Evolutionary conservation across 352 stramenopile species (phyloP).

Genomic region (Pythium utonaiense): DNA sequence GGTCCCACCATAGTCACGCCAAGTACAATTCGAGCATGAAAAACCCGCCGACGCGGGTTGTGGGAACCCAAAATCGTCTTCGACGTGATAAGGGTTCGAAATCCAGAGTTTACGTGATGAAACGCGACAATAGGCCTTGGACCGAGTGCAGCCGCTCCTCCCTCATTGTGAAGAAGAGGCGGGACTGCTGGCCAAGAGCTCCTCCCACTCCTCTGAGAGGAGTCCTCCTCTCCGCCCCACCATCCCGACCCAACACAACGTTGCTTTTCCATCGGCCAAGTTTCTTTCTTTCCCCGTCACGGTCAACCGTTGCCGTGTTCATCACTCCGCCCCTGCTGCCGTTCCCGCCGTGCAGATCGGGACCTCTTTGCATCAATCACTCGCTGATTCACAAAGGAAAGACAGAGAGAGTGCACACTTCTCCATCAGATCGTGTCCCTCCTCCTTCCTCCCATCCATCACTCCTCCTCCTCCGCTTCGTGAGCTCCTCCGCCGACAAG

Average conservation of each 20-base stretch:
- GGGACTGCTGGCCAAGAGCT: background rate
- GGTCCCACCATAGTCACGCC: background rate
- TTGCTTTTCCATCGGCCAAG: background rate
- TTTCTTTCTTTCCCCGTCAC: background rate
- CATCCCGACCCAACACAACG: too few relatives aligned
- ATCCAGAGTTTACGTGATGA: background rate
- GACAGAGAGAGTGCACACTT: too few relatives aligned
- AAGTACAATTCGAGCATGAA: too few relatives aligned
- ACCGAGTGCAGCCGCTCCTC: background rate
- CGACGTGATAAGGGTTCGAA: background rate
- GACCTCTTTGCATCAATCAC: too few relatives aligned
- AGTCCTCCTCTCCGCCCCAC: background rate
- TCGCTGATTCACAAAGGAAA: too few relatives aligned
- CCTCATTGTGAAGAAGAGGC: background rate
- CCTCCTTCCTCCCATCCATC: background rate
- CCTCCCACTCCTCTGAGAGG: background rate
- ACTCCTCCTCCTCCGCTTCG: background rate
- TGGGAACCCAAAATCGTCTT: background rate
- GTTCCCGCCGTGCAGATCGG: background rate
- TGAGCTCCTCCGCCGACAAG: background rate
- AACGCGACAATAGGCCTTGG: background rate
- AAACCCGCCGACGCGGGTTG: too few relatives aligned
- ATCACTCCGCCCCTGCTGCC: background rate
- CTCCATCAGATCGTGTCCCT: too few relatives aligned
- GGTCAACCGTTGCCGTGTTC: background rate